phyloP scores from a whole-genome alignment of 2,329 filamentous ascomycete genomes.

The Penicillium sclerotiorum region DNA sequence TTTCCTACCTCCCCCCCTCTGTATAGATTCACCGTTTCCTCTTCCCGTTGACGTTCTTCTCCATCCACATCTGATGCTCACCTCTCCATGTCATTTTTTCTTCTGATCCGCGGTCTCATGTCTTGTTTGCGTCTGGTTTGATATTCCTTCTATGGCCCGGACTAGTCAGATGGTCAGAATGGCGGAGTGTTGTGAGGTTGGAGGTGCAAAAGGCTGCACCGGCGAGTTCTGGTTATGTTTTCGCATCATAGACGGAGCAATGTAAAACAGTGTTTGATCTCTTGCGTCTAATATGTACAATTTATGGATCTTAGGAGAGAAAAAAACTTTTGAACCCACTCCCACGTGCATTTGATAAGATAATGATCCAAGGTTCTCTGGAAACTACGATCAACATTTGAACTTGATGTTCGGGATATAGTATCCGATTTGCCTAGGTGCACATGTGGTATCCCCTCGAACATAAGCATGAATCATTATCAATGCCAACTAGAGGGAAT shows the following conservation, averaged over 20 bases:
- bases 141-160: slow-evolving; percentile 27
- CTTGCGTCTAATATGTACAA: slow-evolving; percentile 3
- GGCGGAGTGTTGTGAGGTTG: slow-evolving; percentile 19
- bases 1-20: slow-evolving; percentile 5
- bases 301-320: background rate
- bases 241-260: slow-evolving; percentile 44
- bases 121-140: slow-evolving; percentile 24
- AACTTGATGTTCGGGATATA: too few species aligned
- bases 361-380: too few species aligned
- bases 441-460: too few species aligned
- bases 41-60: slow-evolving; percentile 24
- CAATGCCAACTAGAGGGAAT: too few species aligned
- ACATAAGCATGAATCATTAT: too few species aligned
- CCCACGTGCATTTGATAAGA: too few species aligned
- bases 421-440: too few species aligned
- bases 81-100: slow-evolving; percentile 16
- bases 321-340: too few species aligned
- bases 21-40: slow-evolving; percentile 17
- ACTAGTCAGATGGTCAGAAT: slow-evolving; percentile 27
- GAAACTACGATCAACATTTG: too few species aligned
- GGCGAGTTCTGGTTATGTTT: slow-evolving; percentile 33
- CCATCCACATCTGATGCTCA: slow-evolving; percentile 28
- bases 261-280: slow-evolving; percentile 37
- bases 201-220: slow-evolving; percentile 31
- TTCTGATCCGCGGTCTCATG: slow-evolving; percentile 27